These are phyloP conservation scores for Colletotrichum abscissum DNA, from an alignment of 2,329 filamentous ascomycete species.

Conservation along the genomic window DNA sequence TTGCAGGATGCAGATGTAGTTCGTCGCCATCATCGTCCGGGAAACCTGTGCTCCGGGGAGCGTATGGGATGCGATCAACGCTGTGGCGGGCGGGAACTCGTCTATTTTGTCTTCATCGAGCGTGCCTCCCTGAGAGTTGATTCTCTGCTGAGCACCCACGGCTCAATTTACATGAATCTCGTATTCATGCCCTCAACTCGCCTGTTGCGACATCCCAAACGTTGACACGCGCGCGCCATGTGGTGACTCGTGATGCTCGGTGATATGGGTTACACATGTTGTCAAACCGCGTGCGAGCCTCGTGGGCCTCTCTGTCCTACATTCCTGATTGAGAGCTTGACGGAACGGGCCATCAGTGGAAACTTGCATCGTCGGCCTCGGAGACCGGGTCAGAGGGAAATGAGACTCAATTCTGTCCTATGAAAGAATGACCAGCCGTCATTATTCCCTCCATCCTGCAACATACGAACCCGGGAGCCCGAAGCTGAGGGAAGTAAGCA, in stretches of 20 bases:
- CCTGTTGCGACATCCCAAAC: conserved; percentile 10
- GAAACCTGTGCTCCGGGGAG: background rate
- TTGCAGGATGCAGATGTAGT: background rate
- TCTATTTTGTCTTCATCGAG: conserved; percentile 17
- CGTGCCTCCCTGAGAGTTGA: too few species aligned
- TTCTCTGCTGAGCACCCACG: background rate
- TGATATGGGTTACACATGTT: conserved; percentile 1
- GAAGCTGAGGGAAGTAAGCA: background rate
- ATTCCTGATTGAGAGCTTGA: background rate
- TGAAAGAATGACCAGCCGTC: conserved; percentile 17
- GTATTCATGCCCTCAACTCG: conserved; percentile 9
- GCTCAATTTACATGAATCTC: conserved; percentile 23
- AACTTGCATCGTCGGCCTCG: background rate
- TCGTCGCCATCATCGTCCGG: background rate
- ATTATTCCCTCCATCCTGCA: background rate
- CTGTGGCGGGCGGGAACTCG: background rate
- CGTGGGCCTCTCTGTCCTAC: conserved; percentile 10
- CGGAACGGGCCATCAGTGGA: background rate
- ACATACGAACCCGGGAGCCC: background rate
- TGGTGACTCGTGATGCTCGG: background rate
- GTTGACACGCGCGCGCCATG: conserved; percentile 16
- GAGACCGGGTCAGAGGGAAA: background rate
- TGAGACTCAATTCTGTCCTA: conserved; percentile 22
- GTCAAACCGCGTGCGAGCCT: conserved; percentile 1
- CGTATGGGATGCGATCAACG: background rate